Conservation (phyloP, 192 early-diverging fungal genomes). For the Chytriomyces sp. region DNA sequence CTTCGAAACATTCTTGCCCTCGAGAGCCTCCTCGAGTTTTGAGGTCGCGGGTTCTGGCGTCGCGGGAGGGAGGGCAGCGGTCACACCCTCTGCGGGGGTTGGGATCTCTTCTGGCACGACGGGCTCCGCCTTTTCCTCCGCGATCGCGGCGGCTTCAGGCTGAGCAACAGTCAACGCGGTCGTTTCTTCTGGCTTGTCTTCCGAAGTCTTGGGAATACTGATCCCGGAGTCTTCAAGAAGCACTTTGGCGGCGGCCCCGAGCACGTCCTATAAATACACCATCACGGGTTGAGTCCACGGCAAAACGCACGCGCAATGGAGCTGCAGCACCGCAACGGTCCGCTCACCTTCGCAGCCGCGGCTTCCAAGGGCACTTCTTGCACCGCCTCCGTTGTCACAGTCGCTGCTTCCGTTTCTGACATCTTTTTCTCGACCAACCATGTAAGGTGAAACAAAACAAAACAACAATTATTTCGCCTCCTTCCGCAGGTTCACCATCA, state of each 20-base stretch:
- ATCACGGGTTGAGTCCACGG: no score
- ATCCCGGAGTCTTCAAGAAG: background rate
- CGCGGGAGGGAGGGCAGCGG: background rate
- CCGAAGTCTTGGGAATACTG: no score
- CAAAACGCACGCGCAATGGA: no score
- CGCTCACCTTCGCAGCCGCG: no score
- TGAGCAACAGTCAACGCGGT: background rate
- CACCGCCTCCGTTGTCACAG: slow-evolving; percentile 10
- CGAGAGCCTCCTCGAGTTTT: background rate
- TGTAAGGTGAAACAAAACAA: background rate
- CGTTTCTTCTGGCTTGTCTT: no score
- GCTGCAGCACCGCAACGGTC: no score
- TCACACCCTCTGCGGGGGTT: background rate
- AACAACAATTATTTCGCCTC: slow-evolving; percentile 7
- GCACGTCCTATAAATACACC: no score
- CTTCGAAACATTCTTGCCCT: background rate
- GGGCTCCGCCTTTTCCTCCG: slow-evolving; percentile 9
- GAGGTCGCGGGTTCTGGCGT: background rate
- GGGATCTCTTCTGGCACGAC: background rate
- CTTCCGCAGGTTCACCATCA: slow-evolving; percentile 14
- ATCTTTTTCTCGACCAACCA: slow-evolving; percentile 1
- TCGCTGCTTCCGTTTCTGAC: slow-evolving; percentile 5
- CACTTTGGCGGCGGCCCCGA: background rate
- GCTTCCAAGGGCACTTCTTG: background rate
- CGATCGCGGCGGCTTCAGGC: background rate